phyloP scores from a whole-genome alignment of 2,329 filamentous ascomycete genomes.

The Huntiella moniliformis region DNA sequence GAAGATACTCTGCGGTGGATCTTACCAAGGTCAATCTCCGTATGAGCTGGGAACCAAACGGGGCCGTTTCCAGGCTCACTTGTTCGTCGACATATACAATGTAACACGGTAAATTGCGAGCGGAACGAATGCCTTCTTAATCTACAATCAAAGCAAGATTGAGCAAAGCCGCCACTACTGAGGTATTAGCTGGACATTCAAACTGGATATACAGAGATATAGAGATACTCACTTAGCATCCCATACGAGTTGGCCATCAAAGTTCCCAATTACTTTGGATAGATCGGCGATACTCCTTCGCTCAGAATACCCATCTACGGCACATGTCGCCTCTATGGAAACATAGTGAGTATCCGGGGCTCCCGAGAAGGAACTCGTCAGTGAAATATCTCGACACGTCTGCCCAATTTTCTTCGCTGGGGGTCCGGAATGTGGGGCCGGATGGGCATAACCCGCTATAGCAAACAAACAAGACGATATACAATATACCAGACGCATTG shows the following conservation, averaged over 20 bases:
- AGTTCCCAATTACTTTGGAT: slow-evolving; percentile 6
- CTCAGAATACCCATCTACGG: neutral
- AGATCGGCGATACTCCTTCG: neutral
- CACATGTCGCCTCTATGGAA: slow-evolving; percentile 4
- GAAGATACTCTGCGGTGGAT: neutral
- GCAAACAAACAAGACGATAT: too few species aligned
- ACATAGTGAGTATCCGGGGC: slow-evolving; percentile 6
- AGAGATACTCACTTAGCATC: slow-evolving; percentile 6
- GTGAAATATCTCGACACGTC: slow-evolving; percentile 3
- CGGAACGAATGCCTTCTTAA: slow-evolving; percentile 8
- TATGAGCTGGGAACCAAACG: slow-evolving; percentile 11
- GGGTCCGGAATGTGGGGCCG: neutral
- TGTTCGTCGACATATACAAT: slow-evolving; percentile 9
- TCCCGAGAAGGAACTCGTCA: slow-evolving; percentile 5
- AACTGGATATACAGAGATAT: neutral
- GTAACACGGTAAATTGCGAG: slow-evolving; percentile 9
- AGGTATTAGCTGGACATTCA: neutral
- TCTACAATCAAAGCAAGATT: slow-evolving; percentile 9
- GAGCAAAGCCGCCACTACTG: slow-evolving; percentile 7
- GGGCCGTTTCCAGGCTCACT: slow-evolving; percentile 3
- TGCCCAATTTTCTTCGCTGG: slow-evolving; percentile 1
- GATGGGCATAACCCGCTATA: too few species aligned
- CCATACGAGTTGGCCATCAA: slow-evolving; percentile 10
- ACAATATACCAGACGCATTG: too few species aligned
- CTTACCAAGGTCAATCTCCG: slow-evolving; percentile 11